Base-by-base conservation (phyloP, 2,329 filamentous ascomycete genomes). In the Aureobasidium lini region DNA sequence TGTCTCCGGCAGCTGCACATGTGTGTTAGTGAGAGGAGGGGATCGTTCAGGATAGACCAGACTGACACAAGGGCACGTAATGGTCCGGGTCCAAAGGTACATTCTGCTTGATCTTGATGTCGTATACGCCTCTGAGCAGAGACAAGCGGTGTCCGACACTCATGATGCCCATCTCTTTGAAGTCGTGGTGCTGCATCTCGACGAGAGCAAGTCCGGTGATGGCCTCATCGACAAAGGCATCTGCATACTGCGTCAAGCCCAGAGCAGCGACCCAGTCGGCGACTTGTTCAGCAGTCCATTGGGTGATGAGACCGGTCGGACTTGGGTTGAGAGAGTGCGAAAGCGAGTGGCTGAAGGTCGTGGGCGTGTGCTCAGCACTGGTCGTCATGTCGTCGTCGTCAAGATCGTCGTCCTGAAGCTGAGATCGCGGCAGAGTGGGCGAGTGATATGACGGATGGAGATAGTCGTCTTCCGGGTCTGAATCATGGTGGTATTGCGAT, bases 121-220 rank as follows among this genome's bases (percentile, higher is more conserved):
- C 92, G 76, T 96, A 97, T 58, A 97, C 91, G 68, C 86, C 92
- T 77, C 96, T 97, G 61, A 99, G 81, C 60, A 99, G 95, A 23
- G 91, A 95, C 67, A 99, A 80, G 62, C 94, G 87, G 76, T 99
- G 94, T 42, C 94, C 94, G 49, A 96, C 90, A 75, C 93, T 97
- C 63, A 81, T 79, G 64, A 99, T 89, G 49, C 92, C 92, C 86
- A 97, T 93, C 70, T 95, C 90, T 75, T 95, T 96, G 67, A 99
- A 79, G 71, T 97, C 93, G 60, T 95, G 89, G 71, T 97, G 94
- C 64, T 89, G 87, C 64, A 99, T 77, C 42, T 90, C 90, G 60
- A 96, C 84, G 63, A 99, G 79, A 56, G 90, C 93, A 72, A 97
- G 91, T 64, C 94, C 94, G 39, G 92, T 87, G 66, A 99, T 95